These are phyloP conservation scores for Cyberlindnera xishuangbannaensis DNA, from an alignment of 805 yeast genomes.

Conservation along the genomic window DNA sequence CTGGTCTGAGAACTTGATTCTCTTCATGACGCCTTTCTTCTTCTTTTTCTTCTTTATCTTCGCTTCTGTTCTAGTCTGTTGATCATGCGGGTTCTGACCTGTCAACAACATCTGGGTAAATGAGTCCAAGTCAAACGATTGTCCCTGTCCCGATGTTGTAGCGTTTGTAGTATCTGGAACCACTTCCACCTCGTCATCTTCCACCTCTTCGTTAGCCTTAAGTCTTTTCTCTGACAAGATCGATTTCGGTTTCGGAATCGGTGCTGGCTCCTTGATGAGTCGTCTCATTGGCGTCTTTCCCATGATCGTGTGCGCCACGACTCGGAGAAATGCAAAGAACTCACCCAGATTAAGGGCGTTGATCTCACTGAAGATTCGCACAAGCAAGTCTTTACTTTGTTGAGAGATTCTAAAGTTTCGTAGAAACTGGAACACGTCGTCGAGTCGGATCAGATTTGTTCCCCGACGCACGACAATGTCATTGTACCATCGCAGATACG, in stretches of 20 bases:
- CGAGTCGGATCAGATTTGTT: slow-evolving; percentile 57
- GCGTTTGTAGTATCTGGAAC: too few relatives aligned
- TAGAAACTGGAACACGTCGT: slow-evolving; percentile 75
- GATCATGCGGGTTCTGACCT: slow-evolving; percentile 64
- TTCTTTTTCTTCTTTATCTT: slow-evolving; percentile 27
- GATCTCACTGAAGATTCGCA: slow-evolving; percentile 44
- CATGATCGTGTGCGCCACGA: slow-evolving; percentile 63
- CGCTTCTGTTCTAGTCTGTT: too few relatives aligned
- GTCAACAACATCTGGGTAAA: slow-evolving; percentile 81
- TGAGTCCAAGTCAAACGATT: slow-evolving; percentile 71
- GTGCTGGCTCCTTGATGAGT: slow-evolving; percentile 48
- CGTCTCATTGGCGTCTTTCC: slow-evolving; percentile 50
- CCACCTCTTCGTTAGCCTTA: slow-evolving; percentile 36
- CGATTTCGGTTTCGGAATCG: slow-evolving; percentile 75
- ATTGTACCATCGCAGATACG: slow-evolving; percentile 92
- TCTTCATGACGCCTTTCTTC: slow-evolving; percentile 38
- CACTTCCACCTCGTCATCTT: slow-evolving; percentile 25
- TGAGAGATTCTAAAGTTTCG: slow-evolving; percentile 66
- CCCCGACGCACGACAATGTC: slow-evolving; percentile 71
- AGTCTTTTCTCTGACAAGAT: slow-evolving; percentile 59
- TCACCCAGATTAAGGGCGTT: slow-evolving; percentile 77
- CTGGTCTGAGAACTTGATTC: slow-evolving; percentile 70
- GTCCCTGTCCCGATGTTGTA: too few relatives aligned
- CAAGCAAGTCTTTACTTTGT: slow-evolving; percentile 43
- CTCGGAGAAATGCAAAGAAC: slow-evolving; percentile 80